Base-by-base conservation (phyloP, 306 rosid species). In the Fragaria iinumae region DNA sequence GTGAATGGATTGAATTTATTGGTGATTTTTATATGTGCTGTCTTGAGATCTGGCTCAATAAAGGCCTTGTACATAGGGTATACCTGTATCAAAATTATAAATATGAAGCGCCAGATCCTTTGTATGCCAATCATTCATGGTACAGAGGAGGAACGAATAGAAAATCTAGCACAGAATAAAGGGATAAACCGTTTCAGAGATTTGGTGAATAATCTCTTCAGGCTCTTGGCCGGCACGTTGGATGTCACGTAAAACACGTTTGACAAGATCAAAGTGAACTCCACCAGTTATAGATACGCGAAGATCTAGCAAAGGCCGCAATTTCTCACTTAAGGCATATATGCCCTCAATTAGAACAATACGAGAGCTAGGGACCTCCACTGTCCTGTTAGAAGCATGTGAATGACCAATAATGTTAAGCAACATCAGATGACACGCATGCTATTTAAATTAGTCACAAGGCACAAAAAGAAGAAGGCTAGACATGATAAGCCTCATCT, bases 1-100 rank as follows among this genome's bases (percentile, higher is more conserved):
- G 91, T 70, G 85, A 95, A 95, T 45, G 99, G 97, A 83, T 92
- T 95, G 69, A 95, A 95, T 85, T 95, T 95, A 88, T 95, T 95
- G 73, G 75, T 91, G 79, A 95, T 92, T 86, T 88, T 92, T 76
- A 95, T 86, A 83, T 95, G 99, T 10, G 99, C 99, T 60, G 97
- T 95, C 87, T 90, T 90, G 76, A 95, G 99, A 91, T 95, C 97
- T 72, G 99, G 99, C 84, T 95, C 99, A 47, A 95, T 95, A 85
- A 90, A 95, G 73, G 99, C 99, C 88, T 95, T 95, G 86, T 95
- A 92, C 99, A 95, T 95, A 57, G 99, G 99, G 83, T 95, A 89
- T 47, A 95, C 99, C 97, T 95, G 84, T 63, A 80, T 65, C 72
- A 71, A 65, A 65, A 83, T 80, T 41, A 59, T 29, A 60, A 48